phyloP scores from a whole-genome alignment of 768 basidiomycete species.

The Gloeophyllum trabeum region DNA sequence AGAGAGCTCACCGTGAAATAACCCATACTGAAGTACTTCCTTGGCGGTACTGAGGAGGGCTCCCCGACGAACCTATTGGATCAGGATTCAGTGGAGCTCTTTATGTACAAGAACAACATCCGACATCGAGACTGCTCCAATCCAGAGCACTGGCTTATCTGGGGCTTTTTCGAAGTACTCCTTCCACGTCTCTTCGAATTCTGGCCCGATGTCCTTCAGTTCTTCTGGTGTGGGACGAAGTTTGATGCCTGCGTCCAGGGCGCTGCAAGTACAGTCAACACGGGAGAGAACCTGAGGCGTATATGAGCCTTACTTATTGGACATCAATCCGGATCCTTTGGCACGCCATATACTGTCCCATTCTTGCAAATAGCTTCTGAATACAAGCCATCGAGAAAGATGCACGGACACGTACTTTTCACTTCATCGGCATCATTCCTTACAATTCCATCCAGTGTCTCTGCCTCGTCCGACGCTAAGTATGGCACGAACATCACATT shows the following conservation, averaged over 20 bases:
- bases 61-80: slow-evolving; percentile 15
- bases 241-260: slow-evolving; percentile 43
- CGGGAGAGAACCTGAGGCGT: no score
- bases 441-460: slow-evolving; percentile 9
- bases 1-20: slow-evolving; percentile 27
- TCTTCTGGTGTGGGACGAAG: slow-evolving; percentile 40
- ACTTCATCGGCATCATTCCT: slow-evolving; percentile 5
- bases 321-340: slow-evolving; percentile 34
- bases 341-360: slow-evolving; percentile 21
- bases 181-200: slow-evolving; percentile 37
- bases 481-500: slow-evolving; percentile 8
- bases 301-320: slow-evolving; percentile 34
- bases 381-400: neutral
- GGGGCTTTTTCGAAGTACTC: slow-evolving; percentile 30
- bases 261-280: no score
- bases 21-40: slow-evolving; percentile 16
- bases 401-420: slow-evolving; percentile 2
- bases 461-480: slow-evolving; percentile 7
- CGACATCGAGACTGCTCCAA: slow-evolving; percentile 31
- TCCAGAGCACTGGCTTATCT: slow-evolving; percentile 43
- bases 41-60: slow-evolving; percentile 6
- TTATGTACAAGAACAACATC: slow-evolving; percentile 4
- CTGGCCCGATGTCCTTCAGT: slow-evolving; percentile 33
- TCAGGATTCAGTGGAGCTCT: neutral
- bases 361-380: slow-evolving; percentile 11